Evolutionary conservation across 2,329 filamentous ascomycete species (phyloP).

Genomic region (Fusarium agapanthi): DNA sequence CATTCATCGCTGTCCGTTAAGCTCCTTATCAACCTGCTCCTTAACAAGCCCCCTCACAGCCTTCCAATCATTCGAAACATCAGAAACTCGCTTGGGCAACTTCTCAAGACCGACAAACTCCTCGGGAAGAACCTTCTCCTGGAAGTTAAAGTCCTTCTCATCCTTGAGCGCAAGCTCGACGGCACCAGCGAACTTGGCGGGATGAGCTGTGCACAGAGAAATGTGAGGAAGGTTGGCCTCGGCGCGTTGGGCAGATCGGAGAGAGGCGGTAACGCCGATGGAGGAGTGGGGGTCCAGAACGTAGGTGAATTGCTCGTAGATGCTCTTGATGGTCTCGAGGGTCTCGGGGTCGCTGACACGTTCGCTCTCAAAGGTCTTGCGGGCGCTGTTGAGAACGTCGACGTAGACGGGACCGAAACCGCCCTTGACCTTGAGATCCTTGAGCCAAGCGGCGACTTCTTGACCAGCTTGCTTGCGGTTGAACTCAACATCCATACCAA

Average conservation of each 20-base stretch:
- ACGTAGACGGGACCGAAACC: slow-evolving; percentile 81
- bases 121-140: slow-evolving; percentile 75
- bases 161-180: slow-evolving; percentile 81
- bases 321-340: slow-evolving; percentile 67
- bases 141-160: slow-evolving; percentile 78
- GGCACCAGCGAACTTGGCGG: slow-evolving; percentile 90
- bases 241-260: slow-evolving; percentile 70
- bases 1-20: slow-evolving; percentile 48
- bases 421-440: slow-evolving; percentile 80
- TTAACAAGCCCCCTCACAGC: slow-evolving; percentile 79
- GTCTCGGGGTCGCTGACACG: slow-evolving; percentile 73
- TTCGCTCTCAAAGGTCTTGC: slow-evolving; percentile 83
- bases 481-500: slow-evolving; percentile 70
- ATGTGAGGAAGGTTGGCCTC: slow-evolving; percentile 72
- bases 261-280: slow-evolving; percentile 81
- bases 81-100: slow-evolving; percentile 77
- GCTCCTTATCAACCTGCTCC: slow-evolving; percentile 74
- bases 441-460: slow-evolving; percentile 81
- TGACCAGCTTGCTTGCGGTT: slow-evolving; percentile 76
- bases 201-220: slow-evolving; percentile 90
- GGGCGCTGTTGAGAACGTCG: slow-evolving; percentile 75
- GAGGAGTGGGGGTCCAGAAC: slow-evolving; percentile 93
- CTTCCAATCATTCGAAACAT: slow-evolving; percentile 76
- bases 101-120: slow-evolving; percentile 84
- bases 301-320: slow-evolving; percentile 72